These are phyloP conservation scores for Verruconis gallopava DNA, from an alignment of 2,329 filamentous ascomycete species.

Conservation along the genomic window DNA sequence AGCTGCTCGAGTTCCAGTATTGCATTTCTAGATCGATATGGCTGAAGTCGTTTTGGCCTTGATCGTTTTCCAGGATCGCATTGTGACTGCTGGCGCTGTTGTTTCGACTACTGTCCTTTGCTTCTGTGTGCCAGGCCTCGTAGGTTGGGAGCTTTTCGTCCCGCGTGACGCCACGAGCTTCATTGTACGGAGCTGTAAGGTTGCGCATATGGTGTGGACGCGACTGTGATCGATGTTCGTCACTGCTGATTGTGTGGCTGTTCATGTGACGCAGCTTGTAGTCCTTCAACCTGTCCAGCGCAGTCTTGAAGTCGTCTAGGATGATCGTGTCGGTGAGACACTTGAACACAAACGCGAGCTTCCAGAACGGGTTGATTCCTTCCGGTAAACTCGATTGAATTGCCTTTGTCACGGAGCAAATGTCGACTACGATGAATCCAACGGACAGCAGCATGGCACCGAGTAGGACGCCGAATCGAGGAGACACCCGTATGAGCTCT, in stretches of 20 bases:
- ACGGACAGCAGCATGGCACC: constrained; percentile 48
- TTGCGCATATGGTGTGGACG: background rate
- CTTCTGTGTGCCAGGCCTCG: background rate
- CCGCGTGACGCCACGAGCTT: background rate
- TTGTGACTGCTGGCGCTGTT: background rate
- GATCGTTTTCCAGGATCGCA: background rate
- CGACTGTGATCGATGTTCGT: background rate
- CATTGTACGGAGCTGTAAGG: background rate
- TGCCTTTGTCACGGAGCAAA: constrained; percentile 43
- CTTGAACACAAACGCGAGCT: constrained; percentile 51
- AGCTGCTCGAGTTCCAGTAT: no score
- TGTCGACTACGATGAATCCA: constrained; percentile 47
- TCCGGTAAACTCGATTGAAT: constrained; percentile 29
- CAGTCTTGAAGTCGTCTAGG: constrained; percentile 56
- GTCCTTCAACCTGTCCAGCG: constrained; percentile 33
- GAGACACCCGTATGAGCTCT: constrained; percentile 47
- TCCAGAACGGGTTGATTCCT: constrained; percentile 56
- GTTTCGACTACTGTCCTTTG: background rate
- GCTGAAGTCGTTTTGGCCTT: background rate
- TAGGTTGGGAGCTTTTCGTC: background rate
- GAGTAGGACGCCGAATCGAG: constrained; percentile 51
- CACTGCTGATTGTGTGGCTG: background rate
- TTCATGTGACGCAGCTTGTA: constrained; percentile 28
- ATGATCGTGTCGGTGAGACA: constrained; percentile 54
- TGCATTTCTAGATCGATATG: constrained; percentile 1